These are phyloP conservation scores for Lathyrus oleraceus DNA, from an alignment of 306 rosid genomes.

Conservation along the genomic window DNA sequence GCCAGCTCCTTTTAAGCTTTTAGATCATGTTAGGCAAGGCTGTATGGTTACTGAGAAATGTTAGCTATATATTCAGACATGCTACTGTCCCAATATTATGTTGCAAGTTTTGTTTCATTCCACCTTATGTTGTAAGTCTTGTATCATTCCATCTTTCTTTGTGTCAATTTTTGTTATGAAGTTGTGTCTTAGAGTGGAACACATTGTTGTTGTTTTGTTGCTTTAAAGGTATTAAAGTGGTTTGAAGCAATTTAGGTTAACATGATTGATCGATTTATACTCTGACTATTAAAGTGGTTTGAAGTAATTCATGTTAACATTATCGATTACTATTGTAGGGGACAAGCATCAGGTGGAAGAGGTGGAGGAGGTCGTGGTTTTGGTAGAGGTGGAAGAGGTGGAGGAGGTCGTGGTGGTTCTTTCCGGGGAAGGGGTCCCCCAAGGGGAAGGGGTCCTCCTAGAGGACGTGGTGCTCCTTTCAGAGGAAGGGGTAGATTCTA, in stretches of 20 bases:
- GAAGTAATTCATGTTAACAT: constrained; percentile 9
- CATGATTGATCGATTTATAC: constrained; percentile 7
- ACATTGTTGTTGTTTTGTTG: constrained; percentile 8
- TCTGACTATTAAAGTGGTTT: neutral
- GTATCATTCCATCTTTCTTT: neutral
- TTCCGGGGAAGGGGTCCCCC: constrained; percentile 87
- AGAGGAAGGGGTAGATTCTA: constrained; percentile 89
- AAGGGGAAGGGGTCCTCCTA: constrained; percentile 73
- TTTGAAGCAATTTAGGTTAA: constrained; percentile 12
- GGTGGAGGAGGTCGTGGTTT: constrained; percentile 44
- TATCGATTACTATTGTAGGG: constrained; percentile 56
- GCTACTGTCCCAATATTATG: no score
- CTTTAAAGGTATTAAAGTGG: constrained; percentile 1
- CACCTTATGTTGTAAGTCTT: neutral
- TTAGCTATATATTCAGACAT: no score
- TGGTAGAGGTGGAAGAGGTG: constrained; percentile 43
- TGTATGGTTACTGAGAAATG: no score
- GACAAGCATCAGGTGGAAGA: constrained; percentile 55
- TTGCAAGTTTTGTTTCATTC: neutral
- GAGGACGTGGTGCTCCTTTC: constrained; percentile 83
- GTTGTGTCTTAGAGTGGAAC: neutral
- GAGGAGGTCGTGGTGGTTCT: constrained; percentile 33
- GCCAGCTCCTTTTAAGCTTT: no score
- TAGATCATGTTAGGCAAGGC: no score
- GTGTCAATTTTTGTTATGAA: neutral